Evolutionary conservation across 805 yeast species (phyloP).

Genomic region (Starmerella sp.): DNA sequence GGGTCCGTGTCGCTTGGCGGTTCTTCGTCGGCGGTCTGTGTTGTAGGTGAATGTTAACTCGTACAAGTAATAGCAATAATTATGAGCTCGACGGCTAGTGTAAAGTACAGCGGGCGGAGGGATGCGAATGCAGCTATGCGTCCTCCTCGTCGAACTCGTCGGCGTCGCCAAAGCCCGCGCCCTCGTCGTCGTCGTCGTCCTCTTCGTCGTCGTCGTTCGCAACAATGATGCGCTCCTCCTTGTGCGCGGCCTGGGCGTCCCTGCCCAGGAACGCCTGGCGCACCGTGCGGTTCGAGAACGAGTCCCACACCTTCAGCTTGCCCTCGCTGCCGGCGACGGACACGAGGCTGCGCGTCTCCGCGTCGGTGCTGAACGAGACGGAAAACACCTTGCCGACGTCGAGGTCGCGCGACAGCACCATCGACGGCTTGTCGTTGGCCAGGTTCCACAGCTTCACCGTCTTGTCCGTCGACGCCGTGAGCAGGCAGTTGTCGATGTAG

Average conservation of each 20-base stretch:
- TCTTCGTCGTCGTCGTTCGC: conserved; percentile 16
- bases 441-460: conserved; percentile 79
- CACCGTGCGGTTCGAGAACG: conserved; percentile 69
- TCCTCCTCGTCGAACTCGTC: conserved; percentile 9
- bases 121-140: background rate
- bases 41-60: too few species aligned
- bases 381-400: conserved; percentile 89
- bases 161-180: conserved; percentile 7
- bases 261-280: conserved; percentile 49
- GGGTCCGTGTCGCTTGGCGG: too few species aligned
- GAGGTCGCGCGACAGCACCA: conserved; percentile 83
- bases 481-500: conserved; percentile 58
- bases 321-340: conserved; percentile 80
- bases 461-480: conserved; percentile 84
- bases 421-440: conserved; percentile 52
- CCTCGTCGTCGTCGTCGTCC: conserved; percentile 18
- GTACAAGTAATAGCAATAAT: too few species aligned
- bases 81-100: too few species aligned
- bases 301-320: conserved; percentile 85
- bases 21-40: too few species aligned
- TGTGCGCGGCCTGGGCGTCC: background rate
- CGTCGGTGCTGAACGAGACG: conserved; percentile 73
- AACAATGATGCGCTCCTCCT: conserved; percentile 13
- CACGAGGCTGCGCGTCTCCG: conserved; percentile 73
- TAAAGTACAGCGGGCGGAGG: too few species aligned